A percentile compares a stretch with the other conserved stretches of the same genome.
Conservation (phyloP, 1,139 yeast species). For the Candida glucosophila region DNA sequence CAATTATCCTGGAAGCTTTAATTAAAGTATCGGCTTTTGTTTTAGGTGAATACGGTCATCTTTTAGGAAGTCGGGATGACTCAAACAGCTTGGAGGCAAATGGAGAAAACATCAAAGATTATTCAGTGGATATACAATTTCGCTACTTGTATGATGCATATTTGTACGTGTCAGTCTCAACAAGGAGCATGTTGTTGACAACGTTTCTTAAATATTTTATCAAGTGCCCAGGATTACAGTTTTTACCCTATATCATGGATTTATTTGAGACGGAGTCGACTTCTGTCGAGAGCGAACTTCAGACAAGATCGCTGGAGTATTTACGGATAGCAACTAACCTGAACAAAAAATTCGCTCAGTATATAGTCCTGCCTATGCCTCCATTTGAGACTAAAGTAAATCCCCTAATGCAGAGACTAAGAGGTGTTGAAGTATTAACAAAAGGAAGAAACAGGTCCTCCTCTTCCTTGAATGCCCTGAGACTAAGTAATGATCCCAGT, state of each 20-base stretch:
- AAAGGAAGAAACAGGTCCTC: conserved; percentile 17
- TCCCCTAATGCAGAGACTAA: conserved; percentile 53
- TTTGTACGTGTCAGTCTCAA: conserved; percentile 46
- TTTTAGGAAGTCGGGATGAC: conserved; percentile 16
- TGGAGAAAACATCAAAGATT: conserved; percentile 21
- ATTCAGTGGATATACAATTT: conserved; percentile 50
- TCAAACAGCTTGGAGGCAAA: conserved; percentile 18
- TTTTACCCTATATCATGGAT: conserved; percentile 42
- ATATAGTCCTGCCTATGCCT: conserved; percentile 63
- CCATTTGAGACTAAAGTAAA: conserved; percentile 59
- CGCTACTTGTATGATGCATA: conserved; percentile 56
- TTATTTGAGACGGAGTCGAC: conserved; percentile 61
- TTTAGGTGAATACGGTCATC: conserved; percentile 78
- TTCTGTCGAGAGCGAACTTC: conserved; percentile 75
- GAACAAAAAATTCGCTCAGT: conserved; percentile 37
- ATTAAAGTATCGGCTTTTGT: conserved; percentile 70
- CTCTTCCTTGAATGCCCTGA: conserved; percentile 21
- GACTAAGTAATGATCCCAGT: too few relatives aligned
- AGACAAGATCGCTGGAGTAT: conserved; percentile 81
- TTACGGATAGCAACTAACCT: conserved; percentile 34
- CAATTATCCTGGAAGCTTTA: too few relatives aligned
- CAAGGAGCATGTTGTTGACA: conserved; percentile 64
- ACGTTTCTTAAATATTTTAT: conserved; percentile 55
- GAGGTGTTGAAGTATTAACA: conserved; percentile 29
- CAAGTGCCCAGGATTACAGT: conserved; percentile 44